Conservation (phyloP, 139 green algal genomes). For the Coelastrella sp. region DNA sequence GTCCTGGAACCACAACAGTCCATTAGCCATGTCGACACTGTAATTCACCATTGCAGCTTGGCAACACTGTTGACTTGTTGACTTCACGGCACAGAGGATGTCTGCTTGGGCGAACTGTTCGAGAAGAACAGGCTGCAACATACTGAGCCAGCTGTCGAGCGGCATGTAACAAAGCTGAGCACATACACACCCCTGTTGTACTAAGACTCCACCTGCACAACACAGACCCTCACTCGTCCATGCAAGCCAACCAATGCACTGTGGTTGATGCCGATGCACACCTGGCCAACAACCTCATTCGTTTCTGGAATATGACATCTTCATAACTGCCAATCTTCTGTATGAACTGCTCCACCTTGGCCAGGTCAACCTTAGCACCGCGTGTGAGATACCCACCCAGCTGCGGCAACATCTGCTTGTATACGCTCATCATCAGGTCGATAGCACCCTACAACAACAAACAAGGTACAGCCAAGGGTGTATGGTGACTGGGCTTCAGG, state of each 20-base stretch:
- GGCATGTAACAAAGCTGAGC: too few species aligned
- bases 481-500: neutral
- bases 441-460: constrained; percentile 83
- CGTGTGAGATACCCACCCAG: constrained; percentile 92
- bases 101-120: too few species aligned
- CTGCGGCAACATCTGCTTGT: constrained; percentile 84
- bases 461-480: neutral
- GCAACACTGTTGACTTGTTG: too few species aligned
- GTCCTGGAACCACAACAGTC: too few species aligned
- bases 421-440: constrained; percentile 95
- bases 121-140: too few species aligned
- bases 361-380: constrained; percentile 83
- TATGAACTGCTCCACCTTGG: constrained; percentile 95
- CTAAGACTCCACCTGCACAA: too few species aligned
- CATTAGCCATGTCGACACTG: neutral
- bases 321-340: constrained; percentile 84
- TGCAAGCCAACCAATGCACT: too few species aligned
- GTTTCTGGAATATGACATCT: constrained; percentile 96
- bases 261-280: neutral
- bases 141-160: too few species aligned
- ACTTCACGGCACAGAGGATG: too few species aligned
- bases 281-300: constrained; percentile 74
- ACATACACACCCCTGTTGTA: too few species aligned
- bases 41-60: neutral
- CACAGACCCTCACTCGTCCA: too few species aligned